phyloP scores from a whole-genome alignment of 2,329 filamentous ascomycete genomes.

The Cercospora janseana region DNA sequence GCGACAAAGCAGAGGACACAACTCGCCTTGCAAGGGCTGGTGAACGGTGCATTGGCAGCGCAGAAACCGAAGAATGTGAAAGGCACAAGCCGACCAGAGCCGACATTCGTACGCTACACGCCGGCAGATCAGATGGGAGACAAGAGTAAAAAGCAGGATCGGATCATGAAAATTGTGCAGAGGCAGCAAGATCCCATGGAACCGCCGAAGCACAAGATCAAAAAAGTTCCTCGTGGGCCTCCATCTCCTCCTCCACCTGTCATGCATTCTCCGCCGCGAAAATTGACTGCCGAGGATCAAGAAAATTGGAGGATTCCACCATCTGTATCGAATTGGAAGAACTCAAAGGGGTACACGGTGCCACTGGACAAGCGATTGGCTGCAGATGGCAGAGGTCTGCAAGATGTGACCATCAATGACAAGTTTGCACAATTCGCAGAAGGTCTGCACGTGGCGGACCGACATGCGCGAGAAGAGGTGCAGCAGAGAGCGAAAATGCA shows the following conservation, averaged over 20 bases:
- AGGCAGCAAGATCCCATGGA: conserved; percentile 92
- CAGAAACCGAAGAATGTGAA: conserved; percentile 97
- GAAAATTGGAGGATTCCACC: conserved; percentile 92
- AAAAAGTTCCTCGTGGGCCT: conserved; percentile 92
- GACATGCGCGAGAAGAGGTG: conserved; percentile 93
- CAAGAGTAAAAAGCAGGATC: conserved; percentile 77
- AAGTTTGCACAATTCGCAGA: conserved; percentile 97
- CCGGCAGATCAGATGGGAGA: conserved; percentile 97
- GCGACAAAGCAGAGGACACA: conserved; percentile 86
- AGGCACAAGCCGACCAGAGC: conserved; percentile 72
- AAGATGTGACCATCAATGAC: conserved; percentile 96
- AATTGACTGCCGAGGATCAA: conserved; percentile 93
- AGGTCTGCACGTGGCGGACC: conserved; percentile 87
- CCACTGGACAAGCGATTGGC: conserved; percentile 93
- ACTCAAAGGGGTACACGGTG: conserved; percentile 96
- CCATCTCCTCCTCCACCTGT: conserved; percentile 90
- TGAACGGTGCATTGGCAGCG: conserved; percentile 80
- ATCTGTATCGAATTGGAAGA: conserved; percentile 98
- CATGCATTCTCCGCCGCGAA: conserved; percentile 90
- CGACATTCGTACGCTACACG: conserved; percentile 93
- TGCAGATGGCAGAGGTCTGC: conserved; percentile 84
- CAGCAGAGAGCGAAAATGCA: conserved; percentile 92
- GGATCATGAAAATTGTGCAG: conserved; percentile 98
- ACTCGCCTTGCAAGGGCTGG: conserved; percentile 75
- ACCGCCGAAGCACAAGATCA: conserved; percentile 97